Conservation (phyloP, 1,284 basidiomycete species). For the Sanguinoderma infundibulare region DNA sequence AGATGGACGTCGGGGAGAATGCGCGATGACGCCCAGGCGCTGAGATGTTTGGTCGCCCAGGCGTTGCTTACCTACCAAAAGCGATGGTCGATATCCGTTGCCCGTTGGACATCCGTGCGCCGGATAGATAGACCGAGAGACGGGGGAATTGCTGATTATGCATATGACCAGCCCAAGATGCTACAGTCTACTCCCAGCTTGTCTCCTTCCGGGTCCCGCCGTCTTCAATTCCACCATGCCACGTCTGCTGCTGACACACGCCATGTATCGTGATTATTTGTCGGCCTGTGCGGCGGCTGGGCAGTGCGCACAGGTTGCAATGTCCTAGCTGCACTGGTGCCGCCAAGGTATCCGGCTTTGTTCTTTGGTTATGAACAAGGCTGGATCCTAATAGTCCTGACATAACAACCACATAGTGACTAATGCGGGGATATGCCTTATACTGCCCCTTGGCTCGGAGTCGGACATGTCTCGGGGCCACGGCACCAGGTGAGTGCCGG, state of each 20-base stretch:
- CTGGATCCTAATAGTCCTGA: neutral
- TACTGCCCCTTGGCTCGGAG: constrained; percentile 16
- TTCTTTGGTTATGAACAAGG: no score
- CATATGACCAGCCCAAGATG: no score
- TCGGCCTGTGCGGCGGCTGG: neutral
- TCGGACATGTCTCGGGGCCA: constrained; percentile 13
- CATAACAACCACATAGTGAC: constrained; percentile 16
- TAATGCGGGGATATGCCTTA: constrained; percentile 6
- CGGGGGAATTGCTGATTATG: no score
- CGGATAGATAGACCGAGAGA: no score
- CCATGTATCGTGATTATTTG: neutral
- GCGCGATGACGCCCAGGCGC: constrained; percentile 7
- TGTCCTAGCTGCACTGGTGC: no score
- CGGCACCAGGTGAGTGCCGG: constrained; percentile 23
- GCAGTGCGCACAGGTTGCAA: neutral
- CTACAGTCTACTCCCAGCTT: neutral
- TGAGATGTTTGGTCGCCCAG: neutral
- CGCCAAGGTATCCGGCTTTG: no score
- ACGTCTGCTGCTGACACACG: neutral
- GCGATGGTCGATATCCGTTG: neutral
- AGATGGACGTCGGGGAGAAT: constrained; percentile 18
- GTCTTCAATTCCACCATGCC: neutral
- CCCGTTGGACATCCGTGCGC: neutral
- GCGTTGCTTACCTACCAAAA: neutral
- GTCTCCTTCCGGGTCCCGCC: neutral